Evolutionary conservation across 768 basidiomycete species (phyloP).

Genomic region (Tulasnella sp.): DNA sequence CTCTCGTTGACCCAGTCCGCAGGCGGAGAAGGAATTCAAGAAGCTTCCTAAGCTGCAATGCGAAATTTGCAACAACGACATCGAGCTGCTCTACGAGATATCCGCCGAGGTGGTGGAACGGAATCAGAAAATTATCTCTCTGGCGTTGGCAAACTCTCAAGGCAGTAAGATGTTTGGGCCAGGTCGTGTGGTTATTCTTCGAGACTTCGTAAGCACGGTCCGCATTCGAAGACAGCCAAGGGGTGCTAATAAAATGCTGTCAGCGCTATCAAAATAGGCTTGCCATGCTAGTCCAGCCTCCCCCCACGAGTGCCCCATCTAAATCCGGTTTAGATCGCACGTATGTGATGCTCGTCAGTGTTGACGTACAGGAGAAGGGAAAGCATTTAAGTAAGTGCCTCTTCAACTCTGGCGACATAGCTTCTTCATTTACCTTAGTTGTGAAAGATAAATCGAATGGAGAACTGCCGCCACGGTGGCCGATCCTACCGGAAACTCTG

Average conservation of each 20-base stretch:
- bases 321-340: slow-evolving; percentile 41
- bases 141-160: slow-evolving; percentile 57
- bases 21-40: slow-evolving; percentile 71
- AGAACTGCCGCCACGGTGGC: slow-evolving; percentile 73
- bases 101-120: slow-evolving; percentile 57
- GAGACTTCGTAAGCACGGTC: slow-evolving; percentile 61
- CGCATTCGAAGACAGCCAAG: background rate
- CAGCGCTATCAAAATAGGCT: slow-evolving; percentile 75
- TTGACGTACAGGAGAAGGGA: slow-evolving; percentile 58
- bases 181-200: slow-evolving; percentile 80
- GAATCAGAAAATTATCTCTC: slow-evolving; percentile 60
- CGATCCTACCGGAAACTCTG: slow-evolving; percentile 51
- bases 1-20: slow-evolving; percentile 27
- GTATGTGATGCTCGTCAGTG: slow-evolving; percentile 70
- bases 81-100: slow-evolving; percentile 71
- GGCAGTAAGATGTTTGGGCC: slow-evolving; percentile 63
- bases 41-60: slow-evolving; percentile 65
- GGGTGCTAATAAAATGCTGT: background rate
- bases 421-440: background rate
- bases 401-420: background rate
- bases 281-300: slow-evolving; percentile 67
- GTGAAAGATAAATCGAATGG: slow-evolving; percentile 54
- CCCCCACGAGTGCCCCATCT: slow-evolving; percentile 41
- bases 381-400: slow-evolving; percentile 49
- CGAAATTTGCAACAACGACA: slow-evolving; percentile 63